Evolutionary conservation across 495 filamentous ascomycete species (phyloP).

Genomic region (Penicillium soppii): DNA sequence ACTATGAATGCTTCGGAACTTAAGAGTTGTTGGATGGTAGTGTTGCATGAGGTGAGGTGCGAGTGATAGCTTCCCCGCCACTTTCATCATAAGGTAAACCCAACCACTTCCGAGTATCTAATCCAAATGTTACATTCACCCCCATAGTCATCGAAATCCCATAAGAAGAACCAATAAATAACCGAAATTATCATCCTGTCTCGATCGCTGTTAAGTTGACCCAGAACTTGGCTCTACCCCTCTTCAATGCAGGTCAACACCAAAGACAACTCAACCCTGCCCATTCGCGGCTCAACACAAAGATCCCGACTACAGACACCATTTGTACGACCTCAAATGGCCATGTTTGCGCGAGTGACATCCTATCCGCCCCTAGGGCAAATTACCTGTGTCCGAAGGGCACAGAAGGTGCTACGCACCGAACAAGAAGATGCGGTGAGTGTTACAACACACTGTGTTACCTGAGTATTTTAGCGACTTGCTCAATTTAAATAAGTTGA

Average conservation of each 20-base stretch:
- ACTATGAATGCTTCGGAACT: no score
- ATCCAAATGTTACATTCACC: conserved; percentile 4
- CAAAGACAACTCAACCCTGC: conserved; percentile 21
- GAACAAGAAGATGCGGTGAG: conserved; percentile 32
- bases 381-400: conserved; percentile 55
- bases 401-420: conserved; percentile 21
- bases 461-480: no score
- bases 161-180: no score
- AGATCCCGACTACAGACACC: conserved; percentile 14
- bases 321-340: conserved; percentile 46
- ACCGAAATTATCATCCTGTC: no score
- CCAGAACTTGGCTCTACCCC: conserved; percentile 8
- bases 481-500: no score
- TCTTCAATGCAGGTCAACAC: conserved; percentile 25
- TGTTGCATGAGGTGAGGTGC: background rate
- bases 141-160: no score
- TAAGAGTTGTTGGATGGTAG: no score
- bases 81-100: conserved; percentile 9
- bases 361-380: conserved; percentile 70
- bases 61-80: conserved; percentile 17
- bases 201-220: no score
- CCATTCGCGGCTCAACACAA: conserved; percentile 19
- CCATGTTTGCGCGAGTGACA: conserved; percentile 51
- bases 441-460: background rate
- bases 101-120: background rate